Evolutionary conservation across 164 flowering plant species (phyloP).

Genomic region (Umbilicus rupestris): DNA sequence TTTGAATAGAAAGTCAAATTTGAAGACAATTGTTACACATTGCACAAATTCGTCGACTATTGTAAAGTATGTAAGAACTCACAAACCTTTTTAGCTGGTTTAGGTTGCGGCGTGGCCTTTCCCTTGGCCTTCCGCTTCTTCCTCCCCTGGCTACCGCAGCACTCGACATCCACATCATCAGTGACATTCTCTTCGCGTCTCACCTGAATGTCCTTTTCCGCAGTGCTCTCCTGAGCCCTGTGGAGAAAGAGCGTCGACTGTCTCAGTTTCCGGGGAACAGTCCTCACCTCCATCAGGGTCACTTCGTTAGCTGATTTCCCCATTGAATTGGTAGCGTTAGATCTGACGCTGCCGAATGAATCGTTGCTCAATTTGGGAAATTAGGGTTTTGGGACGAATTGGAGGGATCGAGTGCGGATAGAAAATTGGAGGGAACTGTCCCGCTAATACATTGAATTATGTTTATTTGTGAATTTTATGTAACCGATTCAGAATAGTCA

Average conservation of each 20-base stretch:
- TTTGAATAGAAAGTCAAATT: no score
- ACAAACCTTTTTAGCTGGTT: conserved; percentile 30
- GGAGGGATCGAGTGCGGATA: neutral
- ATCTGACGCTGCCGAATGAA: neutral
- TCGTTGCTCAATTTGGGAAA: neutral
- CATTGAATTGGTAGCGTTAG: conserved; percentile 14
- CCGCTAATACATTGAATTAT: conserved; percentile 14
- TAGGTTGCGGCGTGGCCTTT: conserved; percentile 18
- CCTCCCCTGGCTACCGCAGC: conserved; percentile 31
- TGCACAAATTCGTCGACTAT: neutral
- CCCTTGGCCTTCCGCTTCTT: conserved; percentile 26
- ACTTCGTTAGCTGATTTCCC: conserved; percentile 17
- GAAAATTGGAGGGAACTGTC: conserved; percentile 19
- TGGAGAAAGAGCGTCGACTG: conserved; percentile 45
- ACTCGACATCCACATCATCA: conserved; percentile 27
- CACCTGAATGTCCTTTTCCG: conserved; percentile 2
- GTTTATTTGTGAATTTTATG: no score
- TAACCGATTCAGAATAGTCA: no score
- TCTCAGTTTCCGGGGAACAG: conserved; percentile 36
- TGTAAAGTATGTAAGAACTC: neutral
- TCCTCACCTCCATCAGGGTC: conserved; percentile 12
- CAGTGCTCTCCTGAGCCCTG: conserved; percentile 16
- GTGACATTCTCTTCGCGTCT: conserved; percentile 1
- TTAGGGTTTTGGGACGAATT: conserved; percentile 12
- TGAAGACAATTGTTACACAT: neutral